A percentile compares a stretch with the other conserved stretches of the same genome.
Evolutionary conservation across 1,284 basidiomycete genomes (phyloP).

Genomic region (Athelia psychrophila): DNA sequence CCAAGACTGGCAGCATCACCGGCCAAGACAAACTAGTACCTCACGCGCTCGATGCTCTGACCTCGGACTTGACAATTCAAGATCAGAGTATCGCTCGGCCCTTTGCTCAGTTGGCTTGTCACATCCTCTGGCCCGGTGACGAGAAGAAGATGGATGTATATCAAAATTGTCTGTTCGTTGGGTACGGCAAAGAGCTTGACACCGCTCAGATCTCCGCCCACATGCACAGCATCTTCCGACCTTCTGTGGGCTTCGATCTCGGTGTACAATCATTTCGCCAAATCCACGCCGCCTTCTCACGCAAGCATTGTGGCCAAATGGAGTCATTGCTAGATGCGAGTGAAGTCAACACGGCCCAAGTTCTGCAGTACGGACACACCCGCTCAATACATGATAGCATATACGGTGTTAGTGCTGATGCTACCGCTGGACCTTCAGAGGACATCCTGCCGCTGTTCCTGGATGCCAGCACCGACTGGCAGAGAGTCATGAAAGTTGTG

Average conservation of each 20-base stretch:
- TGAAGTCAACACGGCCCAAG: slow-evolving; percentile 8
- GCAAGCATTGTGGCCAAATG: slow-evolving; percentile 10
- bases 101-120: slow-evolving; percentile 19
- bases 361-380: slow-evolving; percentile 23
- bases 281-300: slow-evolving; percentile 20
- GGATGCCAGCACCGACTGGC: slow-evolving; percentile 24
- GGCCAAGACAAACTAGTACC: slow-evolving; percentile 26
- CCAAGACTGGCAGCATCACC: slow-evolving; percentile 17
- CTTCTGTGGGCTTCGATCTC: slow-evolving; percentile 7
- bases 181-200: no score
- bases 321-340: slow-evolving; percentile 8
- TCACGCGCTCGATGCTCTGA: slow-evolving; percentile 19
- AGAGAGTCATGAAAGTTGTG: slow-evolving; percentile 12
- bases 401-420: slow-evolving; percentile 21
- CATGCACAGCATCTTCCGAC: slow-evolving; percentile 7
- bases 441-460: slow-evolving; percentile 25
- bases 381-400: slow-evolving; percentile 18
- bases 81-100: slow-evolving; percentile 20
- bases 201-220: no score
- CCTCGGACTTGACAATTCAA: slow-evolving; percentile 22
- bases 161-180: no score
- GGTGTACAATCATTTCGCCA: slow-evolving; percentile 22
- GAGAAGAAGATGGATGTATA: no score
- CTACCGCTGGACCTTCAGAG: slow-evolving; percentile 18
- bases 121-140: slow-evolving; percentile 3